Evolutionary conservation across 306 rosid species (phyloP).

Genomic region (Vigna nakashimae): DNA sequence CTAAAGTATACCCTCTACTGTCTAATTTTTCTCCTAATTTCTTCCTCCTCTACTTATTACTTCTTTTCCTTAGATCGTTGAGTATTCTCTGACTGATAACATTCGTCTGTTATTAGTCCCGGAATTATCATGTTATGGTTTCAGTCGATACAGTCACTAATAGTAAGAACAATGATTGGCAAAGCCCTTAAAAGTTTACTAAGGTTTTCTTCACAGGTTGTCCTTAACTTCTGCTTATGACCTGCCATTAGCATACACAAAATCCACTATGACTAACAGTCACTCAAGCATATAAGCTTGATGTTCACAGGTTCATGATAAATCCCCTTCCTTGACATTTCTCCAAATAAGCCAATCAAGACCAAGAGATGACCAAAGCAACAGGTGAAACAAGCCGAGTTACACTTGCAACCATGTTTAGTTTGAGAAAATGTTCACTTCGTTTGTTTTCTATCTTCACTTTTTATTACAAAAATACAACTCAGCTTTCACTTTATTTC

Average conservation of each 20-base stretch:
- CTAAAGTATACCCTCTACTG: background rate
- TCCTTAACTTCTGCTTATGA: background rate
- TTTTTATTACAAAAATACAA: background rate
- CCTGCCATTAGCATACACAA: background rate
- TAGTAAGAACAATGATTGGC: background rate
- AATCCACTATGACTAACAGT: background rate
- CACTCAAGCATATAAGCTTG: conserved; percentile 5
- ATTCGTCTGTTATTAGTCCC: background rate
- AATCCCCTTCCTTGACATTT: background rate
- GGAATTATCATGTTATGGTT: background rate
- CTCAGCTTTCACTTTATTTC: background rate
- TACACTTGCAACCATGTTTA: background rate
- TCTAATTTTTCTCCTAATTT: background rate
- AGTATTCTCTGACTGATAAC: background rate
- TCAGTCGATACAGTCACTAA: background rate
- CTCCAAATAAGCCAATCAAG: background rate
- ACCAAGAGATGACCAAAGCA: background rate
- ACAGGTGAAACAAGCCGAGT: background rate
- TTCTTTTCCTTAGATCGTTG: background rate
- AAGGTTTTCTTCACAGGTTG: background rate
- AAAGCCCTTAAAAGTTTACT: background rate
- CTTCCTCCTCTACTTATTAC: conserved; percentile 27
- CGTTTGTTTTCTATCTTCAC: background rate
- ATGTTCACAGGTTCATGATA: background rate
- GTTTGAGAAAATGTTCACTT: background rate